A percentile compares a stretch with the other conserved stretches of the same genome.
These are phyloP conservation scores for Articulospora tetracladia DNA, from an alignment of 495 filamentous ascomycete species.

Conservation along the genomic window DNA sequence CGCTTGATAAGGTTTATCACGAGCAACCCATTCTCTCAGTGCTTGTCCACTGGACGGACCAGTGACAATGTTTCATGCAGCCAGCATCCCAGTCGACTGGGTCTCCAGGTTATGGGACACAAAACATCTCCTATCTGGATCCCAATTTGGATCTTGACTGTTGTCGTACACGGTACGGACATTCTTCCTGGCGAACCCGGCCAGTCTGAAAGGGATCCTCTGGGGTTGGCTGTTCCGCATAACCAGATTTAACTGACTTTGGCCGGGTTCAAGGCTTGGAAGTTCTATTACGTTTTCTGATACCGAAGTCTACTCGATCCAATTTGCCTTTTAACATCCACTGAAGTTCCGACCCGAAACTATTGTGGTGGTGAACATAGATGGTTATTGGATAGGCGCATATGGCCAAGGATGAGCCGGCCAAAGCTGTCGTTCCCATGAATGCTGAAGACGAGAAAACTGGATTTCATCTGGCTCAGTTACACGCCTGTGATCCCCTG, in stretches of 20 bases:
- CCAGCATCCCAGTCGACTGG: background rate
- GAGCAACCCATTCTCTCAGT: background rate
- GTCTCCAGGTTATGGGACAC: background rate
- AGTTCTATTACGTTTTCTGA: no score
- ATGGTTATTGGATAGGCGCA: background rate
- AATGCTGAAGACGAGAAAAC: background rate
- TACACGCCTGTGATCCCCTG: constrained; percentile 1
- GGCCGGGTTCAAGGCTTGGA: no score
- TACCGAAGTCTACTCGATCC: no score
- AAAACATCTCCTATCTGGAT: background rate
- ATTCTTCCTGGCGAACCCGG: background rate
- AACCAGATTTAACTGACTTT: no score
- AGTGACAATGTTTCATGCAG: background rate
- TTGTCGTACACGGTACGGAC: background rate
- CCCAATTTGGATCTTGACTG: background rate
- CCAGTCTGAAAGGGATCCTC: no score
- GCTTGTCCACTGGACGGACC: background rate
- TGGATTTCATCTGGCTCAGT: background rate
- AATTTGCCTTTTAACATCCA: background rate
- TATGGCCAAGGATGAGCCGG: background rate
- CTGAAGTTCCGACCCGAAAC: background rate
- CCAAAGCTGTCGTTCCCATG: background rate
- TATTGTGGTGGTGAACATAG: background rate
- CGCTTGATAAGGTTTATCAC: background rate
- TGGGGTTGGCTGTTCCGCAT: no score